Percentiles rank a stretch among this genome's conserved stretches.
phyloP scores from a whole-genome alignment of 2,329 filamentous ascomycete genomes.

The Capronia epimyces region DNA sequence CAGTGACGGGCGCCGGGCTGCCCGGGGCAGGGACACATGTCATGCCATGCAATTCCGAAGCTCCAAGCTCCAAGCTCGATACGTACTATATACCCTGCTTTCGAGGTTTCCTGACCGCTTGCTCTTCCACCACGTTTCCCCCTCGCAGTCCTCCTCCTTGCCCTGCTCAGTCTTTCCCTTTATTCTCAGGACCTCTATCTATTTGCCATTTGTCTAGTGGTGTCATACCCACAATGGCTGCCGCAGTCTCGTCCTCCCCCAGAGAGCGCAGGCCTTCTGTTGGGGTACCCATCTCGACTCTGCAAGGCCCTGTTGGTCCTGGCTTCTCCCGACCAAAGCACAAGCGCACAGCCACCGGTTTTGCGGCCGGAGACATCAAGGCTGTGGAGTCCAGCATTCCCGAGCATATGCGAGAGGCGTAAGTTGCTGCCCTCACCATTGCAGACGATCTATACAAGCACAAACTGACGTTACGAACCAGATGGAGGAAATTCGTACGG shows the following conservation, averaged over 20 bases:
- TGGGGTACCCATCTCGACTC: conserved; percentile 76
- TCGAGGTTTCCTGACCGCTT: conserved; percentile 6
- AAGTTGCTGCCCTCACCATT: conserved; percentile 41
- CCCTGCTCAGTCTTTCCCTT: conserved; percentile 10
- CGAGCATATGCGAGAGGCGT: conserved; percentile 78
- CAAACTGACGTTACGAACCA: conserved; percentile 31
- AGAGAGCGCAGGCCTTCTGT: conserved; percentile 77
- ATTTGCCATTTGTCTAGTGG: conserved; percentile 9
- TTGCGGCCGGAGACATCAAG: conserved; percentile 87
- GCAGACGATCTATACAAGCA: neutral
- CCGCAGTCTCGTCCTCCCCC: conserved; percentile 33
- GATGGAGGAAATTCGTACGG: conserved; percentile 51
- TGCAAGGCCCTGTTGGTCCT: conserved; percentile 79
- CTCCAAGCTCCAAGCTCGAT: neutral
- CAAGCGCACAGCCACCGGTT: conserved; percentile 92
- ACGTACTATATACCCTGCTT: neutral
- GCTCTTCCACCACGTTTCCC: neutral
- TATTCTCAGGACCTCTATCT: neutral
- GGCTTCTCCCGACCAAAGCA: conserved; percentile 89
- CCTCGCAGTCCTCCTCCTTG: conserved; percentile 16
- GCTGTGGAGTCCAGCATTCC: conserved; percentile 86
- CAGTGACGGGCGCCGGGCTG: neutral
- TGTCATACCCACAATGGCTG: conserved; percentile 1
- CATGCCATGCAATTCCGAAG: neutral
- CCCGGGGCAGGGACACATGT: neutral